Evolutionary conservation across 1,284 basidiomycete species (phyloP), one percentile per base, ranked within the genome.

Genomic region (Paramarasmius palmivorus): DNA sequence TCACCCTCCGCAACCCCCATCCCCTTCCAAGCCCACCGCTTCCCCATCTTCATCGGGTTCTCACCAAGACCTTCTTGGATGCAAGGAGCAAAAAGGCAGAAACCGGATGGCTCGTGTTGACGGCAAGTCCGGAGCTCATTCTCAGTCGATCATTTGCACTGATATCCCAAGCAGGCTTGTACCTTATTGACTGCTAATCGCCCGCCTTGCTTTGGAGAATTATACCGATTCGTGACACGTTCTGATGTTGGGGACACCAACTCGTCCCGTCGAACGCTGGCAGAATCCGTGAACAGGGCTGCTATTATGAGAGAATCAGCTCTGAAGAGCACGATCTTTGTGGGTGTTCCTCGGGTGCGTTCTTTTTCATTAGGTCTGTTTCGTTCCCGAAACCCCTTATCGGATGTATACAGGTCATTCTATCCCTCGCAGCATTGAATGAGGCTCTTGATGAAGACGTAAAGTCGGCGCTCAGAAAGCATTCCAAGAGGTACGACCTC

Each of bases 281-380:
- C 76, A 57, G 77, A 79, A 49, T 80, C 81, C 50, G 75, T 88
- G 58, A 81, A 82, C 67, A 86, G 82, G 62, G 92, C 91, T 59
- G 89, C 84, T 58, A 70, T 95, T 61, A 95, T 98, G 84, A 83
- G 96, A 49, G 96, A 99, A 75, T 85, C 90, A 8, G 93, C 93
- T 4, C 69, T 99, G 67, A 98, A 99, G 75, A 95, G 92, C 63
- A 87, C 90, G 65, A 92, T 95, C 60, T 95, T 97, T 69, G 85
- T 93, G 59, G 95, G 95, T 38, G 93, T 96, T 53, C 93, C 93
- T 60, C 83, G 92, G 70, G 91, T 93, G 64, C 70, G 86, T 63
- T 35, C 37, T 51, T 37, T 42, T 32, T 54, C 44, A 32, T n/a
- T 29, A 48, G 52, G 22, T 49, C 36, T 52, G 55, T 45, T 49